Percentiles rank a stretch among this genome's conserved stretches.
Conservation (phyloP, 2,329 filamentous ascomycete genomes). For the Fusarium sacchari region DNA sequence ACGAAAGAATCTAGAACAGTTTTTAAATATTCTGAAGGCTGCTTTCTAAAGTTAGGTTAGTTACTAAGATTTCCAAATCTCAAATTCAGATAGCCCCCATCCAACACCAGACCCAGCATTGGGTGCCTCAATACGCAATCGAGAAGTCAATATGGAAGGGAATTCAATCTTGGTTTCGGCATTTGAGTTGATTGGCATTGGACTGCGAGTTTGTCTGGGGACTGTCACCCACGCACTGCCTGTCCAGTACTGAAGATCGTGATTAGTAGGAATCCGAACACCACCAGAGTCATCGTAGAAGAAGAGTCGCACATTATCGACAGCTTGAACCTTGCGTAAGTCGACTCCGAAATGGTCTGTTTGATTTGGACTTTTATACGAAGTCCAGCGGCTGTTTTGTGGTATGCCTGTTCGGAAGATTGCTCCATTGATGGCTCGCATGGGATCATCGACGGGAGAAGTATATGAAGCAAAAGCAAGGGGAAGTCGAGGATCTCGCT, state of each 20-base stretch:
- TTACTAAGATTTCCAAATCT: neutral
- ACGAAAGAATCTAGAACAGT: too few relatives aligned
- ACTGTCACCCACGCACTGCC: neutral
- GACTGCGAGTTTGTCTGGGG: neutral
- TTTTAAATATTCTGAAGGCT: too few relatives aligned
- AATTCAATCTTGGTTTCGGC: neutral
- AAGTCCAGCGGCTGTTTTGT: neutral
- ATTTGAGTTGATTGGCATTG: neutral
- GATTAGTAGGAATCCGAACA: neutral
- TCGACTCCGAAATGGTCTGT: neutral
- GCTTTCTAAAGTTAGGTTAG: too few relatives aligned
- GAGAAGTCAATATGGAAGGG: neutral
- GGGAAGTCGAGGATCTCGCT: neutral
- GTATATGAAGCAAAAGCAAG: neutral
- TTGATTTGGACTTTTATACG: neutral
- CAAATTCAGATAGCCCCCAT: neutral
- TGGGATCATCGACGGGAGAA: neutral
- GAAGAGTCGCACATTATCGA: neutral
- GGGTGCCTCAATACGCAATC: neutral
- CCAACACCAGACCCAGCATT: neutral
- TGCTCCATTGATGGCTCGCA: neutral
- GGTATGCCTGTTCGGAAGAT: neutral
- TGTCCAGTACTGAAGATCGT: neutral
- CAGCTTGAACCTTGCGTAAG: neutral
- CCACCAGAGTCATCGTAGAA: neutral